Base-by-base conservation (phyloP, 176 grass and related monocot genomes). In the Oryza glaberrima region DNA sequence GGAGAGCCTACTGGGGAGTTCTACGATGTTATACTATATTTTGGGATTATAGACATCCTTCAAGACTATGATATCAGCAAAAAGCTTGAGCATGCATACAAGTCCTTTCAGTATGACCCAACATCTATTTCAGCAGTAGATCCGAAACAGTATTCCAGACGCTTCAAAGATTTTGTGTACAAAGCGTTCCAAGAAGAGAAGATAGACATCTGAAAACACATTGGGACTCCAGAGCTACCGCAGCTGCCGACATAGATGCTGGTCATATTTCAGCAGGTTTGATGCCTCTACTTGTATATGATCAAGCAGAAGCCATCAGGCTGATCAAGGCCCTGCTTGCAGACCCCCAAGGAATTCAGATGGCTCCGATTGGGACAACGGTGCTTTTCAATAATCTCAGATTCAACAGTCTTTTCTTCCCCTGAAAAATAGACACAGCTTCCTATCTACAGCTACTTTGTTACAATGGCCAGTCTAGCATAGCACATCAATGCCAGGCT, bases 1-100 rank as follows among this genome's bases (percentile, higher is more conserved):
- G 92, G 94, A 48, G 94, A 97, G 77, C 73, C 88, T 48, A 94
- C 90, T 11, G 94, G 94, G 41, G 92, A 97, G 60, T 94, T 85
- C 46, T 94, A 92, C 12, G 90, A 94, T 35, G 88, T 97, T 45
- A 70, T 94, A 75, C 77, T 97, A 63, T 92, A 87, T 72, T 97
- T 97, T 26, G 94, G 94, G 52, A 97, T 97, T 81, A 97, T 97
- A 77, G 94, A 97, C 81, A 97, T 97, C 78, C 92, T 97, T 56
- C 94, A 97, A 90, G 94, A 94, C 41, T 97, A 97, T 13, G 94
- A 97, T 76, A 97, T 97, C 74, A 92, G 88, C 83, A 97, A 97
- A 84, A 97, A 94, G 75, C 90, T 97, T 76, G 94, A 97, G 86
- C 94, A 97, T 30, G 94, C 92, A 56, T 97, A 97, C 82, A 97